A percentile compares a stretch with the other conserved stretches of the same genome.
phyloP scores from a whole-genome alignment of 345 rosid genomes.

The Eucalyptus globulus region DNA sequence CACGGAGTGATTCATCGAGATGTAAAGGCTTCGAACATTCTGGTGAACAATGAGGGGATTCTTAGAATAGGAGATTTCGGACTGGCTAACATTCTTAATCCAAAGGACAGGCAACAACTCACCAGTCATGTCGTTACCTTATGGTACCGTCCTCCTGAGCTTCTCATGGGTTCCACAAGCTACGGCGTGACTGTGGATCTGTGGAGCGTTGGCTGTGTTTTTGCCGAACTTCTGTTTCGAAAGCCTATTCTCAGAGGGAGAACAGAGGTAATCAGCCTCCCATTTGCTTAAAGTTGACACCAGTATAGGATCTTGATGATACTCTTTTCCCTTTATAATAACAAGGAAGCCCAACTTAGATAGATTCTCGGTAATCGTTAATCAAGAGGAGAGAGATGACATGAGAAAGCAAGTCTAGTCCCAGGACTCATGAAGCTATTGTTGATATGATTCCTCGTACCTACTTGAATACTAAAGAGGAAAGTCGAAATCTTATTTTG shows the following conservation, averaged over 20 bases:
- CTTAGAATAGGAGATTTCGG: slow-evolving; percentile 35
- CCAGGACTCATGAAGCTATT: neutral
- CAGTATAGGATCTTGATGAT: neutral
- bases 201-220: slow-evolving; percentile 37
- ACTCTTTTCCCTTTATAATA: neutral
- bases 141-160: slow-evolving; percentile 43
- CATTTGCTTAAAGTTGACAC: neutral
- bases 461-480: neutral
- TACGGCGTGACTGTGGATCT: slow-evolving; percentile 20
- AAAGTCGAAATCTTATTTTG: neutral
- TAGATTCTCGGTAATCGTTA: neutral
- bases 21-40: slow-evolving; percentile 13
- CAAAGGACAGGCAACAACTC: slow-evolving; percentile 6
- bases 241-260: slow-evolving; percentile 33
- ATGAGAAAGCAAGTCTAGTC: neutral
- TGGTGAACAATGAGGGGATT: slow-evolving; percentile 16
- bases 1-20: slow-evolving; percentile 31
- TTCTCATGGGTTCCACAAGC: slow-evolving; percentile 18
- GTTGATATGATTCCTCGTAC: neutral
- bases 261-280: slow-evolving; percentile 16
- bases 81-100: slow-evolving; percentile 11
- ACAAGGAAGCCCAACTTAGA: neutral
- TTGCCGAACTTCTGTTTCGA: slow-evolving; percentile 23
- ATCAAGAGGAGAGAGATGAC: neutral
- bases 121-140: slow-evolving; percentile 40